Conservation (phyloP, 1,284 basidiomycete genomes). For the Ceratobasidium sp. region DNA sequence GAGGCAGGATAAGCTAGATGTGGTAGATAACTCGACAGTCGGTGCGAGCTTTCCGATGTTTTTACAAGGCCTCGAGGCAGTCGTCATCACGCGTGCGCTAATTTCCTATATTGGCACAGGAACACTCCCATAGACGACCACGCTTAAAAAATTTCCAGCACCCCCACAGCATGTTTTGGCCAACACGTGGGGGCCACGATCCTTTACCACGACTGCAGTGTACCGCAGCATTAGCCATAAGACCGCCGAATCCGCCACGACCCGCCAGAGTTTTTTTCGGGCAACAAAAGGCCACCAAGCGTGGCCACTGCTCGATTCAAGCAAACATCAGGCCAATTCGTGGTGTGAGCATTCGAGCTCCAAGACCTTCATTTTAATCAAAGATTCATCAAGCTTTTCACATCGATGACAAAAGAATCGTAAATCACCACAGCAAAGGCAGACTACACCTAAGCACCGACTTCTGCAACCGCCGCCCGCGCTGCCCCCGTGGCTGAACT, state of each 20-base stretch:
- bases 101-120: constrained; percentile 20
- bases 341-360: background rate
- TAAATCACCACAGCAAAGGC: constrained; percentile 27
- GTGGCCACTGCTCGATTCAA: constrained; percentile 21
- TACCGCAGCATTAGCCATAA: background rate
- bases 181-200: constrained; percentile 37
- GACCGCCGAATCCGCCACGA: constrained; percentile 14
- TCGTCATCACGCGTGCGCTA: constrained; percentile 39
- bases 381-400: constrained; percentile 25
- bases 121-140: constrained; percentile 17
- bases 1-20: constrained; percentile 31
- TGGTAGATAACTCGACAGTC: constrained; percentile 21
- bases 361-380: constrained; percentile 25
- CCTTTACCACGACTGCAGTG: constrained; percentile 1
- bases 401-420: constrained; percentile 7
- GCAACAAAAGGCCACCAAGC: constrained; percentile 34
- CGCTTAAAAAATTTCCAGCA: constrained; percentile 32
- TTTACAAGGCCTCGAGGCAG: constrained; percentile 23
- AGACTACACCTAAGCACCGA: constrained; percentile 31
- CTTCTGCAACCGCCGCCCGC: constrained; percentile 29
- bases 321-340: background rate
- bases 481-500: constrained; percentile 34
- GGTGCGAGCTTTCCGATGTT: constrained; percentile 28
- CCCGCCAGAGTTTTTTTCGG: background rate
- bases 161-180: constrained; percentile 25